Percentiles rank a stretch among this genome's conserved stretches.
Evolutionary conservation across 495 filamentous ascomycete species (phyloP).

Genomic region (Penicilliopsis zonata): DNA sequence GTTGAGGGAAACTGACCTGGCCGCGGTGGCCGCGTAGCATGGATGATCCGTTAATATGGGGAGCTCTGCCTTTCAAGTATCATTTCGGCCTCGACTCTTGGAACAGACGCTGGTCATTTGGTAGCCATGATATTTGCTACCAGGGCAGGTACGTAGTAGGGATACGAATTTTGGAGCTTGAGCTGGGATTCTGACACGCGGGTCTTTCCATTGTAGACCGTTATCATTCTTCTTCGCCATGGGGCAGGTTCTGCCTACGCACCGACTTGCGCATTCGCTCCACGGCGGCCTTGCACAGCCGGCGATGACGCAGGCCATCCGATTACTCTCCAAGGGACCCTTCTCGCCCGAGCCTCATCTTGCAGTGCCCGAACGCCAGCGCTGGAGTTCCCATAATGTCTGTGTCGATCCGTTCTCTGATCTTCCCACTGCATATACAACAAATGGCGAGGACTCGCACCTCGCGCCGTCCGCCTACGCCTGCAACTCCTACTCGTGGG

Average conservation of each 20-base stretch:
- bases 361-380: slow-evolving; percentile 21
- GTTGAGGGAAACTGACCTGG: slow-evolving; percentile 17
- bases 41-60: slow-evolving; percentile 93
- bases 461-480: slow-evolving; percentile 46
- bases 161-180: too few relatives aligned
- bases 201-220: slow-evolving; percentile 23
- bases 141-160: slow-evolving; percentile 22
- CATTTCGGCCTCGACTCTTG: slow-evolving; percentile 44
- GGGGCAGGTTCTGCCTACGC: slow-evolving; percentile 83
- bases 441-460: slow-evolving; percentile 45
- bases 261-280: slow-evolving; percentile 62
- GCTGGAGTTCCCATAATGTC: slow-evolving; percentile 28
- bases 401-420: slow-evolving; percentile 38
- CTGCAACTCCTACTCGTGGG: slow-evolving; percentile 57
- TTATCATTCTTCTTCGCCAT: slow-evolving; percentile 62
- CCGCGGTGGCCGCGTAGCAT: slow-evolving; percentile 41
- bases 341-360: slow-evolving; percentile 29
- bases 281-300: slow-evolving; percentile 73
- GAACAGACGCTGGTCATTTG: slow-evolving; percentile 76
- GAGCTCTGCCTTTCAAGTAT: slow-evolving; percentile 63
- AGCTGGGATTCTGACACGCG: background rate
- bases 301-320: slow-evolving; percentile 73
- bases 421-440: slow-evolving; percentile 33
- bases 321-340: slow-evolving; percentile 61
- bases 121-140: slow-evolving; percentile 86